Percentiles rank a stretch among this genome's conserved stretches.
Evolutionary conservation across 257 asterid genomes (phyloP).

Genomic region (Thymus mandschuricus): DNA sequence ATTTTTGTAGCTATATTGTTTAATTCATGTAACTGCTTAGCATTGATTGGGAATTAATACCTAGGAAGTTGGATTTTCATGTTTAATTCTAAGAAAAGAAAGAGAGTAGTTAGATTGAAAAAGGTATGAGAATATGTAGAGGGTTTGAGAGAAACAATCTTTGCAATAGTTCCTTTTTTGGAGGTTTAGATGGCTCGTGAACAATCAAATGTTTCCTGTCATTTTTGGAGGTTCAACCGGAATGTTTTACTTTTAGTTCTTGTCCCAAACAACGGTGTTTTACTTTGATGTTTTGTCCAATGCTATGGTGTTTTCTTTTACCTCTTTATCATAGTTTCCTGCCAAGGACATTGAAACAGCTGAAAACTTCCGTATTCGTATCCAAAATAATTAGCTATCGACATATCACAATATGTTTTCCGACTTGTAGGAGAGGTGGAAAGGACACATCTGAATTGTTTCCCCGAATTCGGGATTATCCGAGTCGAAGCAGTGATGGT

Average conservation of each 20-base stretch:
- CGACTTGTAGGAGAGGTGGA: conserved; percentile 62
- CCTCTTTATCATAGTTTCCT: conserved; percentile 3
- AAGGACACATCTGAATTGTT: conserved; percentile 62
- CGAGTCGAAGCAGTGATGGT: conserved; percentile 53
- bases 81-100: not conserved
- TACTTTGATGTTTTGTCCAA: not conserved
- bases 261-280: not conserved
- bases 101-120: not conserved
- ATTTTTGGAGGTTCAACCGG: not conserved
- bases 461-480: conserved; percentile 58
- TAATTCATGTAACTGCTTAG: not conserved
- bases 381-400: conserved; percentile 5
- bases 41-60: not conserved
- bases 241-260: not conserved
- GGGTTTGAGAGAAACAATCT: not conserved
- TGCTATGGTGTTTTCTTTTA: not conserved
- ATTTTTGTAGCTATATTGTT: not conserved
- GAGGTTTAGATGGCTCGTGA: not conserved
- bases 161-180: not conserved
- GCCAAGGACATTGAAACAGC: not conserved
- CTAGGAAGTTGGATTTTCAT: not conserved
- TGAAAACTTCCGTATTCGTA: conserved; percentile 11
- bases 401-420: conserved; percentile 7
- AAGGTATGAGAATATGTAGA: conserved; percentile 4
- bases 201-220: conserved; percentile 1